Evolutionary conservation across 2,329 filamentous ascomycete genomes (phyloP).

Genomic region (Paraphaeosphaeria sporulosa): DNA sequence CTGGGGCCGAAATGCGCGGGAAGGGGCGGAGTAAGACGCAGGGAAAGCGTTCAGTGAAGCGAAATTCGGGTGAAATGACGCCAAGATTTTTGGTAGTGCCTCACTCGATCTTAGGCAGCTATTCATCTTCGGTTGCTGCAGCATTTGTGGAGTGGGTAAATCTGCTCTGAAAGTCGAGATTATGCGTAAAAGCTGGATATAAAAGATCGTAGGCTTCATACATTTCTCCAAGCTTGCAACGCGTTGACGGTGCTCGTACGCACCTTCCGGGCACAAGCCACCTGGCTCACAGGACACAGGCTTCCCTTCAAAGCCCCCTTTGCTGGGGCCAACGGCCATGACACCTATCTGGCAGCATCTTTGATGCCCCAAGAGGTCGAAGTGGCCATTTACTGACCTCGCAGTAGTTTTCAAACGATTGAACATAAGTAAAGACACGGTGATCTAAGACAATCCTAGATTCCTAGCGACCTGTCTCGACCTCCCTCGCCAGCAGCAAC

Average conservation of each 20-base stretch:
- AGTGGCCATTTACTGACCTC: neutral
- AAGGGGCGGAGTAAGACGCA: neutral
- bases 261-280: neutral
- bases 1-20: neutral
- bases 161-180: no score
- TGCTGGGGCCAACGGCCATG: no score
- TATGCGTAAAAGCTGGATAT: no score
- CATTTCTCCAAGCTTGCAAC: neutral
- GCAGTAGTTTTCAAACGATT: conserved; percentile 11
- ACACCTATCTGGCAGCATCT: neutral
- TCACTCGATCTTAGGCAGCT: neutral
- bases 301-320: no score
- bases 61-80: neutral
- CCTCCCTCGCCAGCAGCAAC: conserved; percentile 52
- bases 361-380: neutral
- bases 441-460: conserved; percentile 14
- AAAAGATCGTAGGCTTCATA: no score
- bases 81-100: neutral
- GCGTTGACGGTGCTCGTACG: neutral
- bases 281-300: no score
- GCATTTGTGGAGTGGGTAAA: neutral
- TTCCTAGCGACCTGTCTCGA: conserved; percentile 32
- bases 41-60: conserved; percentile 1
- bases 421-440: neutral
- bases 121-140: neutral